phyloP scores from a whole-genome alignment of 176 grass and related monocot genomes.

The Cenchrus fungigraminus region DNA sequence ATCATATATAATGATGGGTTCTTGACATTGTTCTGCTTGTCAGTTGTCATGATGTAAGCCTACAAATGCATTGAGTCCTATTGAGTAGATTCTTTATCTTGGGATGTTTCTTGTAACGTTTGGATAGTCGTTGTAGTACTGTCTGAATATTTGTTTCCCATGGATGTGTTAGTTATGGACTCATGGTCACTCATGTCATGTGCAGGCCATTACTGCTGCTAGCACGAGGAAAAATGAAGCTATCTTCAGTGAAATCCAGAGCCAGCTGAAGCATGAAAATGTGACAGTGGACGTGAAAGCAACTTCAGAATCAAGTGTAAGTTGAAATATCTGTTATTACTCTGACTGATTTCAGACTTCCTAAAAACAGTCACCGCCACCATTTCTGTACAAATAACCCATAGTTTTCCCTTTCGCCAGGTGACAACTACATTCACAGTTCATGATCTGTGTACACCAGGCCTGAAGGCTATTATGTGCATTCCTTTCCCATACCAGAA shows the following conservation, averaged over 20 bases:
- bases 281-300: conserved; percentile 71
- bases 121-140: background rate
- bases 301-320: conserved; percentile 74
- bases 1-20: background rate
- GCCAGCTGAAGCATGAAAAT: conserved; percentile 65
- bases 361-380: background rate
- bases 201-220: conserved; percentile 61
- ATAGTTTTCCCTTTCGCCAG: conserved; percentile 42
- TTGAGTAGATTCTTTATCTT: background rate
- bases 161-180: background rate
- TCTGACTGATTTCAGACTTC: conserved; percentile 2
- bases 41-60: background rate
- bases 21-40: background rate
- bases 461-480: conserved; percentile 68
- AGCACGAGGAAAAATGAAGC: conserved; percentile 69
- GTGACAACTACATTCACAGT: conserved; percentile 65
- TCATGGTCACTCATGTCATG: conserved; percentile 8
- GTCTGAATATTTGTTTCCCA: background rate
- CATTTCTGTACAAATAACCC: conserved; percentile 22
- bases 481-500: conserved; percentile 67
- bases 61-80: background rate
- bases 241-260: conserved; percentile 65
- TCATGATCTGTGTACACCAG: conserved; percentile 62
- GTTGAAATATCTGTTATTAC: conserved; percentile 7
- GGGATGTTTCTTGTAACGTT: background rate